Evolutionary conservation across 768 basidiomycete species (phyloP).

Genomic region (Dentipellis sp.): DNA sequence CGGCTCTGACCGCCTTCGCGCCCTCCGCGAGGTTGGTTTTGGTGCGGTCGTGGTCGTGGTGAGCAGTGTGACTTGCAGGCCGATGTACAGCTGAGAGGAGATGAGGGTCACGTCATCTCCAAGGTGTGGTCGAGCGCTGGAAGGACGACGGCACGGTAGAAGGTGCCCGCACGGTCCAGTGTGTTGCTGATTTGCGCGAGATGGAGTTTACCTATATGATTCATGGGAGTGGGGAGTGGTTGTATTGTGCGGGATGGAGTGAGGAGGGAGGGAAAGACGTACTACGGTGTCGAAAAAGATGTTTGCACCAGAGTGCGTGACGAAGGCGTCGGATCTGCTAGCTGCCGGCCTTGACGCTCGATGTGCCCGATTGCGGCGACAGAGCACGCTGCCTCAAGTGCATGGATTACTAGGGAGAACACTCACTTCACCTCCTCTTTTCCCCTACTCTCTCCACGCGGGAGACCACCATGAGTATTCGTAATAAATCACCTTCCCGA

Average conservation of each 20-base stretch:
- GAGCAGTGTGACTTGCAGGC: constrained; percentile 82
- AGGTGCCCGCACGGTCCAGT: constrained; percentile 44
- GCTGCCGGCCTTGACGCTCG: constrained; percentile 69
- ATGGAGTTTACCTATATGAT: constrained; percentile 40
- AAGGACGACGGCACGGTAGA: constrained; percentile 72
- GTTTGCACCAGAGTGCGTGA: constrained; percentile 58
- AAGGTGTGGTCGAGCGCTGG: constrained; percentile 80
- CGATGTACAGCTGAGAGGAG: constrained; percentile 67
- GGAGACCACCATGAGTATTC: too few relatives aligned
- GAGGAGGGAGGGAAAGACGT: too few relatives aligned
- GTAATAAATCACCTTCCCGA: too few relatives aligned
- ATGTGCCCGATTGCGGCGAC: constrained; percentile 64
- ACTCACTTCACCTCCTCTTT: too few relatives aligned
- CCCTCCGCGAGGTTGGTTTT: too few relatives aligned
- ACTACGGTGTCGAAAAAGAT: constrained; percentile 67
- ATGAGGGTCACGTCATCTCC: constrained; percentile 41
- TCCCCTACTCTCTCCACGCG: too few relatives aligned
- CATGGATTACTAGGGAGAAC: too few relatives aligned
- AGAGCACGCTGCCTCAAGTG: constrained; percentile 59
- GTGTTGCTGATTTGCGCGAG: constrained; percentile 21
- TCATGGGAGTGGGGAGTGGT: too few relatives aligned
- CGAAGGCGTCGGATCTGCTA: constrained; percentile 68
- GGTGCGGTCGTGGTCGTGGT: constrained; percentile 61
- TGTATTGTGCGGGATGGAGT: too few relatives aligned
- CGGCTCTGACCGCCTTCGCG: constrained; percentile 46